These are phyloP conservation scores for Globisporangium okanoganense DNA, from an alignment of 352 stramenopile genomes.

Conservation along the genomic window DNA sequence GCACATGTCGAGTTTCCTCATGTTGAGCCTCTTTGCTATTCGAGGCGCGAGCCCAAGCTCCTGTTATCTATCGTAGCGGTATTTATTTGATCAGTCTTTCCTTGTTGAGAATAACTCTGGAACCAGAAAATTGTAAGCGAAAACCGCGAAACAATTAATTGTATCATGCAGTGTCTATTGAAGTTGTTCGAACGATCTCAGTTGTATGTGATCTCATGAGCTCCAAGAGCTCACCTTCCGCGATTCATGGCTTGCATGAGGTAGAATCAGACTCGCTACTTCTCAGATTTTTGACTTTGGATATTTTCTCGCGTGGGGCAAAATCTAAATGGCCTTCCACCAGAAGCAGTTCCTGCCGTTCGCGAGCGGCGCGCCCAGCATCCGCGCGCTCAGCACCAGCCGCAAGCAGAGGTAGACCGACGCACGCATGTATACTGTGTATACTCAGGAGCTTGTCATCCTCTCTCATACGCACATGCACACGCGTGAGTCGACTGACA, in stretches of 20 bases:
- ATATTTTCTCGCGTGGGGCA: background rate
- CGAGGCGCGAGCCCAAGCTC: background rate
- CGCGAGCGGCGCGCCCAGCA: constrained; percentile 40
- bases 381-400: constrained; percentile 44
- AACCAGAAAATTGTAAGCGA: constrained; percentile 1
- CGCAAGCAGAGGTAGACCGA: constrained; percentile 38
- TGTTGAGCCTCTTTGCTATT: background rate
- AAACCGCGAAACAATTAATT: background rate
- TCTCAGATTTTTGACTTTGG: constrained; percentile 1
- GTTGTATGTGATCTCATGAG: too few relatives aligned
- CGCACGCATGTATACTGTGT: too few relatives aligned
- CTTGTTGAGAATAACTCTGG: background rate
- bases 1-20: background rate
- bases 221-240: too few relatives aligned
- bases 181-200: too few relatives aligned
- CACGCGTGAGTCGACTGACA: background rate
- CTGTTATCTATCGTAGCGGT: constrained; percentile 8
- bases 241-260: too few relatives aligned
- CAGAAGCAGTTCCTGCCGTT: constrained; percentile 73
- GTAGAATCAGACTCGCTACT: background rate
- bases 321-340: constrained; percentile 27
- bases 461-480: background rate
- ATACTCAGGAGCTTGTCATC: background rate
- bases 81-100: background rate
- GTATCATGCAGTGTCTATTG: background rate